phyloP scores from a whole-genome alignment of 2,329 filamentous ascomycete species.

The Alternaria brassicicola region DNA sequence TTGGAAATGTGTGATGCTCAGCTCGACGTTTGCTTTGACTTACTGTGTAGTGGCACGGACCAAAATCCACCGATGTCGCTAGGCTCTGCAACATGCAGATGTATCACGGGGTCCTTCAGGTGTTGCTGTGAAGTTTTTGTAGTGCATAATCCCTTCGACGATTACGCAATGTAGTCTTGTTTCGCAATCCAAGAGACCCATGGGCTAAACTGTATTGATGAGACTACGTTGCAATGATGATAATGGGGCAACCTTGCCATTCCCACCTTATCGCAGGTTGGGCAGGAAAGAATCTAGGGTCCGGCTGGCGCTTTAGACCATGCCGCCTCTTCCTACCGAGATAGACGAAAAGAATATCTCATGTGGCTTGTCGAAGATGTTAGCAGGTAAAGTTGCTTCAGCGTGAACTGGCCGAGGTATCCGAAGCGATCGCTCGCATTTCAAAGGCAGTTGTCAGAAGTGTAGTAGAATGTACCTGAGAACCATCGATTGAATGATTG shows the following conservation, averaged over 20 bases:
- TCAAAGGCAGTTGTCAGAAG: neutral
- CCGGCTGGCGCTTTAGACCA: neutral
- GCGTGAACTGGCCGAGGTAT: neutral
- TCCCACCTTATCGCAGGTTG: neutral
- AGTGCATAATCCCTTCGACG: neutral
- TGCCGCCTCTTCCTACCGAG: neutral
- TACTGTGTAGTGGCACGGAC: neutral
- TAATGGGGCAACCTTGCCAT: neutral
- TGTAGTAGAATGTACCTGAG: no score
- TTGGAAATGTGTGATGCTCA: neutral
- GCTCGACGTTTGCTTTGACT: neutral
- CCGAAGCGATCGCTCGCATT: neutral
- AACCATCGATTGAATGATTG: no score
- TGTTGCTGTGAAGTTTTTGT: no score
- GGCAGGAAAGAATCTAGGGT: neutral
- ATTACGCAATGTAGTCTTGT: neutral
- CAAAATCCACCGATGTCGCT: neutral
- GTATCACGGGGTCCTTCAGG: neutral
- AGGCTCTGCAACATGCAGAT: no score
- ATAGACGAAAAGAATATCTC: neutral
- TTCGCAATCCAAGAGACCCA: neutral
- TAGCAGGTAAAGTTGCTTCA: fast-evolving
- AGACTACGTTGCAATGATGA: neutral
- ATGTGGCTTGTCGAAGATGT: neutral
- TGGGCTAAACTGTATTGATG: neutral